A percentile compares a stretch with the other conserved stretches of the same genome.
Evolutionary conservation across 2,329 filamentous ascomycete species (phyloP).

Genomic region (Nothomitra cinnamomea): DNA sequence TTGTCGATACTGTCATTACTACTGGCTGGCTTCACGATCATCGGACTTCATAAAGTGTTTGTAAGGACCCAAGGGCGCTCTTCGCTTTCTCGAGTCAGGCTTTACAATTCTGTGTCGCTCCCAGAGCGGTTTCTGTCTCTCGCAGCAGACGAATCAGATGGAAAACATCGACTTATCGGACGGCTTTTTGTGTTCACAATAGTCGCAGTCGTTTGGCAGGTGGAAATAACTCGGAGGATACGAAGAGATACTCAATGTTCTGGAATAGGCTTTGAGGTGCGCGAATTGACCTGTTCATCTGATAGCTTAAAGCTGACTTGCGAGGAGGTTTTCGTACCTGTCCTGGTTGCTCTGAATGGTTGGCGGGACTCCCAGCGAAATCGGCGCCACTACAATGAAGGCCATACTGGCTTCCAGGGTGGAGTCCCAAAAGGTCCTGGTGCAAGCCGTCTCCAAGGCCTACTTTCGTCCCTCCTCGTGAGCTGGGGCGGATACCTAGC

Average conservation of each 20-base stretch:
- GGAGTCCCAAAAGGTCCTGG: neutral
- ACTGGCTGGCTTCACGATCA: neutral
- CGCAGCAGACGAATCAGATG: neutral
- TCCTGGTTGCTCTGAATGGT: slow-evolving; percentile 25
- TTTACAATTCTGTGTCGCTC: neutral
- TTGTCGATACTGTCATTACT: neutral
- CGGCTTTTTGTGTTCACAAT: neutral
- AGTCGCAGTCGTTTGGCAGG: neutral
- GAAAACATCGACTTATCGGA: neutral
- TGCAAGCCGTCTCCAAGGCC: neutral
- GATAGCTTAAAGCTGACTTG: slow-evolving; percentile 7
- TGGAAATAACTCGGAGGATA: neutral
- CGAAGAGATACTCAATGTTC: neutral
- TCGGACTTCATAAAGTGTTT: neutral
- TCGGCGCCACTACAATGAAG: neutral
- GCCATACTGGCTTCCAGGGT: neutral
- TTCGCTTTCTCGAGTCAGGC: neutral
- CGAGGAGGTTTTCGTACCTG: slow-evolving; percentile 23
- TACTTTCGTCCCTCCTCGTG: neutral
- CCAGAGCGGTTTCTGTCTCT: neutral
- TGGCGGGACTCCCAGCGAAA: slow-evolving; percentile 19
- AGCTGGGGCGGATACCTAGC: neutral
- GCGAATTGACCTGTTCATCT: neutral
- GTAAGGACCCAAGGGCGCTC: neutral
- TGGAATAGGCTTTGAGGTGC: neutral